Base-by-base conservation (phyloP, 2,329 filamentous ascomycete genomes). In the Venturia nashicola region DNA sequence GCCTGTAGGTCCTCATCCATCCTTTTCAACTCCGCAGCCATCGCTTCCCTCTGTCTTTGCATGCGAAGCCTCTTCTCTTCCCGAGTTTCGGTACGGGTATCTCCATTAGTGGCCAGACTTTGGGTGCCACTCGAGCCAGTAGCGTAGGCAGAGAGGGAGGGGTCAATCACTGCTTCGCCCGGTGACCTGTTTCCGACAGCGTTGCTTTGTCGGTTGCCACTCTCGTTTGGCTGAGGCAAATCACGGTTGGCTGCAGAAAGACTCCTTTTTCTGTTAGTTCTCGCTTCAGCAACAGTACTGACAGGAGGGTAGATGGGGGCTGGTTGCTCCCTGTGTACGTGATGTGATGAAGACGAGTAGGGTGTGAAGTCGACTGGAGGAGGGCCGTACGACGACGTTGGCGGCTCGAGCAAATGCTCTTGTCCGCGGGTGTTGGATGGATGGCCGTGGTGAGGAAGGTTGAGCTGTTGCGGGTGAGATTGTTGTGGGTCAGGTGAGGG, bases 361-460 rank as follows among this genome's bases (percentile, higher is more conserved):
- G 72, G 70, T 3, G 73, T 75, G 59, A 75, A 75, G 66, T 75
- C 73, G 48, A 75, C 70, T 6, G 73, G 71, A 2, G 73, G 65
- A 16, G 73, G 72, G 2, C 70, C 72, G 63, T 71, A 68, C 11
- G 63, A 59, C 16, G 65, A 59, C 12, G 59, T 59, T 40, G 59
- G 60, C n/a, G 63, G 63, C 64, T 65, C 63, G n/a, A 60, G 39
- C 54, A 61, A 60, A 39, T 55, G 39, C 40, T 64, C 44, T 14
- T 48, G 46, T 32, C 16, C 55, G 9, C 54, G 34, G 18, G 3
- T 14, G 12, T 20, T 32, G 14, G 34, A 23, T 16, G 59, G 42
- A 23, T 46, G 34, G 40, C 64, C 59, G 27, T 55, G 46, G 14
- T 65, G 61, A 5, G 70, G 68, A 27, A 70, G 69, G 6, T 69